Base-by-base conservation (phyloP, 2,329 filamentous ascomycete species). In the Huntiella abstrusa region DNA sequence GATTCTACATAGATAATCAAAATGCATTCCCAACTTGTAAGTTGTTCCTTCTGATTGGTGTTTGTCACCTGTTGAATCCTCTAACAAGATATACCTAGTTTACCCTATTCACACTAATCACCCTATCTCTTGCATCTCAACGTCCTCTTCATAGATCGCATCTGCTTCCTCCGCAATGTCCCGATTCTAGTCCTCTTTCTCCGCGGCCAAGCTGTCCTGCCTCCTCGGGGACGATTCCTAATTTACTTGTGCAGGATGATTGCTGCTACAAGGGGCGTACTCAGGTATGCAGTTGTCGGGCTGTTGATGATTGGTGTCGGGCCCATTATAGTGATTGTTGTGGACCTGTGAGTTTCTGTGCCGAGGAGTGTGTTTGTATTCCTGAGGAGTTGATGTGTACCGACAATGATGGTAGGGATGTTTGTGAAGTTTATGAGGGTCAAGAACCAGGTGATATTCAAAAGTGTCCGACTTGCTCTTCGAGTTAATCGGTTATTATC, bases 321-420 rank as follows among this genome's bases (percentile, higher is more conserved):
- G 32, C 38, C 3, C 45, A 36, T 15, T 47, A 33, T 33, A 47
- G 45, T n/a, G 36, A 32, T n/a, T 47, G 45, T 11, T 47, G 45
- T 6, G 45, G 45, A 12, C 45, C 45, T 12, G 19, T 47, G 4
- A 38, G 38, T n/a, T 19, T 43, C 22, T 47, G 45, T 35, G 45
- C 45, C 4, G 45, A 47, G 33, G 40, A 47, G 11, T 47, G 45
- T 33, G 15, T 47, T 28, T 47, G 45, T 33, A 38, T 47, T 10
- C 45, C 45, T 3, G 40, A 43, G 10, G 45, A 47, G 17, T 35
- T 47, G 15, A 33, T 35, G 12, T 47, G 45, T 33, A 33, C 7
- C 3, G 12, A 19, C 16, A 33, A 15, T 10, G 41, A 43, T 34
- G 41, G 35, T 32, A 16, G 41, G 7, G 41, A 43, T 13, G 41